These are phyloP conservation scores for Penicillium sp. DNA, from an alignment of 2,329 filamentous ascomycete genomes.

Conservation along the genomic window DNA sequence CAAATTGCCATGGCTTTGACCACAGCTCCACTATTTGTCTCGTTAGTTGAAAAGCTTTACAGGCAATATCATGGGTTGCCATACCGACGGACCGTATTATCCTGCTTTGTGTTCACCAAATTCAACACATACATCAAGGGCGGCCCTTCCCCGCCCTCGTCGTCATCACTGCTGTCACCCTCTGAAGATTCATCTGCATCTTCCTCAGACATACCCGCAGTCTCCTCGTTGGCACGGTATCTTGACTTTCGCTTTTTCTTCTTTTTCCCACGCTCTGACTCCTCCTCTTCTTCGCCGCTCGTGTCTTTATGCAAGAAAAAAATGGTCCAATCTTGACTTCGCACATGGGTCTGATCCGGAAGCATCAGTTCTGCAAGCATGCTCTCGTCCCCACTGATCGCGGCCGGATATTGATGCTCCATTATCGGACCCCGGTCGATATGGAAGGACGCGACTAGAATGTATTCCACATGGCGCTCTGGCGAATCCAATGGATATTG, in stretches of 20 bases:
- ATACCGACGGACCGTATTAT: slow-evolving; percentile 79
- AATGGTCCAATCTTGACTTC: slow-evolving; percentile 98
- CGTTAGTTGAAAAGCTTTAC: slow-evolving; percentile 15
- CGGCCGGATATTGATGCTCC: slow-evolving; percentile 95
- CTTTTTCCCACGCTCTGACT: slow-evolving; percentile 54
- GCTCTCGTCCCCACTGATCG: slow-evolving; percentile 95
- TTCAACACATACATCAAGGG: slow-evolving; percentile 97
- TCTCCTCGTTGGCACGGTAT: slow-evolving; percentile 49
- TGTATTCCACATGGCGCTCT: slow-evolving; percentile 98
- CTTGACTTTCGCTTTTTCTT: slow-evolving; percentile 51
- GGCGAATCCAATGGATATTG: slow-evolving; percentile 74
- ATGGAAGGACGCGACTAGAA: slow-evolving; percentile 94
- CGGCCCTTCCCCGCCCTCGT: slow-evolving; percentile 76
- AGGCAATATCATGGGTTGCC: slow-evolving; percentile 15
- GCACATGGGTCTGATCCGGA: slow-evolving; percentile 91
- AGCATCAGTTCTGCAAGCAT: slow-evolving; percentile 99
- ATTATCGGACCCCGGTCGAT: slow-evolving; percentile 95
- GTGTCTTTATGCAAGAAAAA: slow-evolving; percentile 98
- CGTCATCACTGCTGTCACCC: slow-evolving; percentile 57
- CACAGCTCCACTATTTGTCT: slow-evolving; percentile 71
- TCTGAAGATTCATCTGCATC: slow-evolving; percentile 51
- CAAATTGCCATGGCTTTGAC: slow-evolving; percentile 99
- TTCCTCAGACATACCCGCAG: slow-evolving; percentile 53
- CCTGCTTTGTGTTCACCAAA: slow-evolving; percentile 96
- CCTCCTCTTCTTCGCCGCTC: slow-evolving; percentile 76